phyloP scores from a whole-genome alignment of 129 eudicot species.

The Tanacetum coccineum region DNA sequence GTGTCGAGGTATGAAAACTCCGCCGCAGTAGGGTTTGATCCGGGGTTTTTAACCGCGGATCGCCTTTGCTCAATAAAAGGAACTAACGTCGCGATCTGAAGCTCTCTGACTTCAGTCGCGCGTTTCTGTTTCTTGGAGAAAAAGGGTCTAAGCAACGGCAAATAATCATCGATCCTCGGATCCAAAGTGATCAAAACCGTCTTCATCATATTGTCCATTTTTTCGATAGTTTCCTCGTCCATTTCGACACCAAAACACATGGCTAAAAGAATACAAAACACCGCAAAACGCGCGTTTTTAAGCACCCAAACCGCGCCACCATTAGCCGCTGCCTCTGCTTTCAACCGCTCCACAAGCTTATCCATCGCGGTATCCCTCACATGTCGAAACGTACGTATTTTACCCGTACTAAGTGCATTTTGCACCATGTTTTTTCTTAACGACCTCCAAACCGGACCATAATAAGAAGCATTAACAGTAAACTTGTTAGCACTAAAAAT shows the following conservation, averaged over 20 bases:
- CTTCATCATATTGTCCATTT: constrained; percentile 67
- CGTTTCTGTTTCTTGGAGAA: constrained; percentile 57
- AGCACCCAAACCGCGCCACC: constrained; percentile 65
- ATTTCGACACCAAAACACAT: constrained; percentile 82
- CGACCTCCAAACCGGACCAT: constrained; percentile 84
- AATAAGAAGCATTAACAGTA: constrained; percentile 63
- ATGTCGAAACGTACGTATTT: constrained; percentile 39
- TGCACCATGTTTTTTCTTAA: constrained; percentile 76
- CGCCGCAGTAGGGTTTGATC: constrained; percentile 38
- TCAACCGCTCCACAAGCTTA: constrained; percentile 36
- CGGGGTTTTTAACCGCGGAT: constrained; percentile 35
- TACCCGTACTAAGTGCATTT: constrained; percentile 45
- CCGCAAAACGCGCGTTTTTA: constrained; percentile 60
- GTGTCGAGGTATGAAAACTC: constrained; percentile 75
- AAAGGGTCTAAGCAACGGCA: constrained; percentile 56
- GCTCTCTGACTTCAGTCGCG: constrained; percentile 40
- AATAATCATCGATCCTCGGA: constrained; percentile 66
- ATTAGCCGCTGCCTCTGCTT: constrained; percentile 46
- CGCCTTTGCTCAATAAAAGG: constrained; percentile 53
- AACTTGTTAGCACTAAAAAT: constrained; percentile 71
- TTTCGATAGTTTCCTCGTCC: constrained; percentile 51
- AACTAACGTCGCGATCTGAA: constrained; percentile 51
- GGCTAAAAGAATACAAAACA: constrained; percentile 51
- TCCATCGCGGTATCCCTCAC: constrained; percentile 57
- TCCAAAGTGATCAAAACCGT: constrained; percentile 52